Percentiles rank a stretch among this genome's conserved stretches.
Conservation (phyloP, 306 rosid species). For the Cyamopsis tetragonoloba region DNA sequence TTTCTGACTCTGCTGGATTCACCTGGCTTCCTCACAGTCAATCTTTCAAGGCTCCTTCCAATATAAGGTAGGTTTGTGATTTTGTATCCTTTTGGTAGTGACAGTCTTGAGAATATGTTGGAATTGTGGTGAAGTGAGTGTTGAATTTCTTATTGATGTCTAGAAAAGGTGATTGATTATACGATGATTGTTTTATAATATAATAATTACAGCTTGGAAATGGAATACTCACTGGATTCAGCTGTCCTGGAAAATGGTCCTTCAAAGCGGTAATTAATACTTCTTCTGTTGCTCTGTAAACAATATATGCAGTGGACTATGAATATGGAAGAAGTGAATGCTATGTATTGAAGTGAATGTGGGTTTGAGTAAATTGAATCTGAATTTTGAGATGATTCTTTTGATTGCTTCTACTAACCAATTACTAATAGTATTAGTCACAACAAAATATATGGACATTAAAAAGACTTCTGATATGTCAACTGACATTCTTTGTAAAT, state of each 20-base stretch:
- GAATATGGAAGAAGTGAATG: neutral
- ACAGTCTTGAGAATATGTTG: too few relatives aligned
- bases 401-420: neutral
- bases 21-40: slow-evolving; percentile 36
- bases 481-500: neutral
- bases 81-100: slow-evolving; percentile 19
- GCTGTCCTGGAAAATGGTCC: slow-evolving; percentile 49
- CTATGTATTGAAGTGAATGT: neutral
- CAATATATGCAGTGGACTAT: slow-evolving; percentile 9
- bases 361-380: neutral
- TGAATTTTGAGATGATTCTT: neutral
- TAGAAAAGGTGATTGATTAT: too few relatives aligned
- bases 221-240: slow-evolving; percentile 51
- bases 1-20: slow-evolving; percentile 43
- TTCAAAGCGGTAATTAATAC: slow-evolving; percentile 62
- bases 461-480: neutral
- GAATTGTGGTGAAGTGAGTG: neutral
- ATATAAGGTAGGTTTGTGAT: slow-evolving; percentile 38
- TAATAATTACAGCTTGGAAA: slow-evolving; percentile 52
- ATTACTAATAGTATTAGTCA: neutral
- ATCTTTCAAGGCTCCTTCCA: slow-evolving; percentile 34
- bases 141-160: neutral
- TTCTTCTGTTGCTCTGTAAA: neutral
- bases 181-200: slow-evolving; percentile 15
- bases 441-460: neutral